Conservation (phyloP, 768 basidiomycete species). For the Tephrocybe sp. region DNA sequence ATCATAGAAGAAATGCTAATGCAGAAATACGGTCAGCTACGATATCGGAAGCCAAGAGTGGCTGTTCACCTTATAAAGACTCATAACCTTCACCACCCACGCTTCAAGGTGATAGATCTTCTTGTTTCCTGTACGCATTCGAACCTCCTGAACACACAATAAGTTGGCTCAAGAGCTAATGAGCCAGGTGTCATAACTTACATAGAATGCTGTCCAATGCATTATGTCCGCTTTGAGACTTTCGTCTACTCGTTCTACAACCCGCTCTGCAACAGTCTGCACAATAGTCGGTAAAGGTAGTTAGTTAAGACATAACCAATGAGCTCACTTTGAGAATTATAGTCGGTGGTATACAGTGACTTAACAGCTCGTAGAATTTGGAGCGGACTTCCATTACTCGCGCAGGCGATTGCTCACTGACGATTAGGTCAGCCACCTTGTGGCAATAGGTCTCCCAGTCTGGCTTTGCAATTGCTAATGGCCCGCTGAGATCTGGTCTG, state of each 20-base stretch:
- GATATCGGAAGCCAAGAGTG: neutral
- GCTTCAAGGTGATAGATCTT: conserved; percentile 98
- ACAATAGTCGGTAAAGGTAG: conserved; percentile 25
- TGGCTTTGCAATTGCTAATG: conserved; percentile 88
- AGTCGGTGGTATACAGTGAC: conserved; percentile 95
- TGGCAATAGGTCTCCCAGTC: conserved; percentile 99
- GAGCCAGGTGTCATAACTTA: conserved; percentile 34
- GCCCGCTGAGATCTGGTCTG: conserved; percentile 81
- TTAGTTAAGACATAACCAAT: neutral
- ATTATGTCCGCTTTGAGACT: conserved; percentile 88
- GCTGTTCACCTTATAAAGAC: conserved; percentile 71
- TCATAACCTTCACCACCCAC: conserved; percentile 97
- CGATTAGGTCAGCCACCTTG: conserved; percentile 87
- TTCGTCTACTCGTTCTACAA: conserved; percentile 89
- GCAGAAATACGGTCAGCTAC: conserved; percentile 3
- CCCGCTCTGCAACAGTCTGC: conserved; percentile 83
- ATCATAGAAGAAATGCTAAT: conserved; percentile 60
- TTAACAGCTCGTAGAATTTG: conserved; percentile 93
- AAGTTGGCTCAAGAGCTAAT: neutral
- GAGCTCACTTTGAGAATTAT: conserved; percentile 80
- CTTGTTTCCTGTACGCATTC: conserved; percentile 88
- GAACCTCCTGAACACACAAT: conserved; percentile 66
- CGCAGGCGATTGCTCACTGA: conserved; percentile 86
- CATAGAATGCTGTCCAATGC: conserved; percentile 98
- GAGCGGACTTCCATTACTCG: conserved; percentile 89